phyloP scores from a whole-genome alignment of 2,329 filamentous ascomycete species.

The Cladosporium sphaerospermum region DNA sequence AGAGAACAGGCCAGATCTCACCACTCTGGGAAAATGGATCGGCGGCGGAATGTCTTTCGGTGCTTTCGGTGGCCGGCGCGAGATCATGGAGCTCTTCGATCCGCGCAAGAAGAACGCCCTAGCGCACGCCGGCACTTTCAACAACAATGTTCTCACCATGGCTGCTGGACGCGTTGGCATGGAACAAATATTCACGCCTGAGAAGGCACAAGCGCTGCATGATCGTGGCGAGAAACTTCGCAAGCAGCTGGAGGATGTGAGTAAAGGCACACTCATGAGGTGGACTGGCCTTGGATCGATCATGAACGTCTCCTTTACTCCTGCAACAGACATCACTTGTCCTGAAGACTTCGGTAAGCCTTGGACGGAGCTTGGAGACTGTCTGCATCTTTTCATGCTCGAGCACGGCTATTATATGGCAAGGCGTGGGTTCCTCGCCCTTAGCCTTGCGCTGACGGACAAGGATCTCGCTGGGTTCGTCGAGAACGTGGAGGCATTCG shows the following conservation, averaged over 20 bases:
- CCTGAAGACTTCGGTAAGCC: constrained; percentile 20
- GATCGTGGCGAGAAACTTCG: constrained; percentile 29
- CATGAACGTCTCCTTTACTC: constrained; percentile 33
- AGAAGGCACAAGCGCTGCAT: constrained; percentile 27
- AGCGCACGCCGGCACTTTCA: constrained; percentile 59
- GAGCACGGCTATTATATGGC: constrained; percentile 33
- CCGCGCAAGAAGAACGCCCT: constrained; percentile 39
- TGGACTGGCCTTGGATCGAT: constrained; percentile 34
- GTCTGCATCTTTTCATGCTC: constrained; percentile 35
- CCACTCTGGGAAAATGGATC: constrained; percentile 60
- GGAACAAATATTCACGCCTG: constrained; percentile 31
- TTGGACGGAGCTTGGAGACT: constrained; percentile 25
- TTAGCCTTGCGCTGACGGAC: constrained; percentile 31
- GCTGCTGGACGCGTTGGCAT: constrained; percentile 45
- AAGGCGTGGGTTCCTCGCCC: constrained; percentile 30
- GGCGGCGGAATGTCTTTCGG: constrained; percentile 63
- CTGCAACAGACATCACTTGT: constrained; percentile 21
- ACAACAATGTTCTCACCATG: constrained; percentile 61
- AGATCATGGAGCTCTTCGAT: constrained; percentile 56
- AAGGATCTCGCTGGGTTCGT: constrained; percentile 32
- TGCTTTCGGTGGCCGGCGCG: constrained; percentile 55
- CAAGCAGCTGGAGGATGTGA: constrained; percentile 22
- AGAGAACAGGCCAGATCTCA: constrained; percentile 53
- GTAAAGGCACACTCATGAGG: constrained; percentile 30
- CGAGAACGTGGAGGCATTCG: neutral